These are phyloP conservation scores for Botrytis pseudocinerea DNA, from an alignment of 2,329 filamentous ascomycete genomes.

Conservation along the genomic window DNA sequence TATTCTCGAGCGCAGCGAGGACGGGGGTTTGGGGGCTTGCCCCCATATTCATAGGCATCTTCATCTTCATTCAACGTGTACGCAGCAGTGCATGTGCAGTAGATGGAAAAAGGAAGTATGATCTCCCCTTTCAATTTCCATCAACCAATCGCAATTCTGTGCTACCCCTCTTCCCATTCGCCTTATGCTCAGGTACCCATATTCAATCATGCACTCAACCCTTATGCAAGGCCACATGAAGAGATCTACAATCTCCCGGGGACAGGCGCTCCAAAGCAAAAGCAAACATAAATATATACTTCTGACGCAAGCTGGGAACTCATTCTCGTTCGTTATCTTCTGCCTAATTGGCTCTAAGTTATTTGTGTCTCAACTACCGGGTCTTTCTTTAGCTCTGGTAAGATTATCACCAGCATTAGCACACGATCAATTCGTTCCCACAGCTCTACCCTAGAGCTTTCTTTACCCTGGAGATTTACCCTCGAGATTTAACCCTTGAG, in stretches of 20 bases:
- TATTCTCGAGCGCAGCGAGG: not conserved
- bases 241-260: not conserved
- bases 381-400: not conserved
- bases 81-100: not conserved
- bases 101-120: not conserved
- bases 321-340: not conserved
- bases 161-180: not conserved
- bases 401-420: slow-evolving; percentile 12
- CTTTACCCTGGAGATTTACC: too few relatives aligned
- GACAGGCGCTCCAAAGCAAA: not conserved
- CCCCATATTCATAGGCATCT: not conserved
- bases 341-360: not conserved
- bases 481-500: not conserved
- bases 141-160: not conserved
- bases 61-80: not conserved
- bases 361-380: slow-evolving; percentile 13
- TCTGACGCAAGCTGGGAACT: not conserved
- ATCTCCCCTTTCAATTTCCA: not conserved
- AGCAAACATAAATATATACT: not conserved
- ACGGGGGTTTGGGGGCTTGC: not conserved
- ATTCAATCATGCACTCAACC: not conserved
- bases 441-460: not conserved
- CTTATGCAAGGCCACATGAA: not conserved
- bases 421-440: not conserved
- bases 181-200: not conserved